Evolutionary conservation across 176 grass and related monocot genomes (phyloP).

Genomic region (Alloteropsis semialata): DNA sequence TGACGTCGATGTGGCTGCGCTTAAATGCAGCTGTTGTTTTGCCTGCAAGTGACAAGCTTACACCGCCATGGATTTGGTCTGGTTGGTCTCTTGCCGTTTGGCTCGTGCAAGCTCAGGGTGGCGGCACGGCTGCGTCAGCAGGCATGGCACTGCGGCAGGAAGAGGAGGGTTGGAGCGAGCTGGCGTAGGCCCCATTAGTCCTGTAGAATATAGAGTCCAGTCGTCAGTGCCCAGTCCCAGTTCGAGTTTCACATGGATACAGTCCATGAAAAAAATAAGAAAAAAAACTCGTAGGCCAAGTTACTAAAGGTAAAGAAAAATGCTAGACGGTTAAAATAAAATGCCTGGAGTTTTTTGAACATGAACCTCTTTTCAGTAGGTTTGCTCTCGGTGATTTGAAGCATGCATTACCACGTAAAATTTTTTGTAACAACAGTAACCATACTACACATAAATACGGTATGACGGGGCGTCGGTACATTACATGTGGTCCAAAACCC

Average conservation of each 20-base stretch:
- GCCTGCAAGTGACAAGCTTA: neutral
- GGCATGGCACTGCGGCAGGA: neutral
- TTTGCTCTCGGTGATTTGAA: neutral
- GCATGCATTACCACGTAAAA: neutral
- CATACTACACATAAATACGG: neutral
- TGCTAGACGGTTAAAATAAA: neutral
- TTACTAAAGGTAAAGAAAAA: neutral
- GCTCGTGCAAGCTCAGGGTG: neutral
- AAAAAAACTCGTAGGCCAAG: neutral
- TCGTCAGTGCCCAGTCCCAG: neutral
- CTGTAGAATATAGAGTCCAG: neutral
- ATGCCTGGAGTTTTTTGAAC: neutral
- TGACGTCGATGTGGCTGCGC: neutral
- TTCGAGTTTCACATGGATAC: neutral
- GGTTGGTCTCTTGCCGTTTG: neutral
- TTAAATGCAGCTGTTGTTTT: neutral
- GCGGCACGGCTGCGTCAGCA: neutral
- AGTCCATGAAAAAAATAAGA: neutral
- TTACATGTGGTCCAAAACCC: neutral
- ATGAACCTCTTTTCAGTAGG: neutral
- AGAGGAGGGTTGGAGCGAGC: neutral
- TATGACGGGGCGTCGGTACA: neutral
- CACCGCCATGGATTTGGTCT: constrained; percentile 4
- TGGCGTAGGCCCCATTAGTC: neutral
- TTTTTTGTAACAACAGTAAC: neutral